A percentile compares a stretch with the other conserved stretches of the same genome.
These are phyloP conservation scores for Paramecium primaurelia DNA, from an alignment of 73 alveolate species.

Conservation along the genomic window DNA sequence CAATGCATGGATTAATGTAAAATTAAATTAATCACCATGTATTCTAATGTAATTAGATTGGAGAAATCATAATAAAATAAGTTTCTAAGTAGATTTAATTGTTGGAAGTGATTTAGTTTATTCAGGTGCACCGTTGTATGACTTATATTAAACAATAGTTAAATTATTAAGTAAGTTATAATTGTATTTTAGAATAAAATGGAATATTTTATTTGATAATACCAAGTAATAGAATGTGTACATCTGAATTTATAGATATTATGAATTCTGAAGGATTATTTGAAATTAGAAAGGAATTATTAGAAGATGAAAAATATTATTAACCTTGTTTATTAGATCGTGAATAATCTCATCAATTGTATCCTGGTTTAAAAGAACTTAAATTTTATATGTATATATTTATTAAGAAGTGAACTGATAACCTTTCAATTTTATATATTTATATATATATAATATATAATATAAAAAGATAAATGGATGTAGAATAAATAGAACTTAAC, in stretches of 20 bases:
- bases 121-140: conserved; percentile 8
- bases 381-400: conserved; percentile 8
- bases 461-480: not conserved
- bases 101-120: conserved; percentile 42
- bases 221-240: not conserved
- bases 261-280: not conserved
- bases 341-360: not conserved
- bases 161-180: not conserved
- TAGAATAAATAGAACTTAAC: not conserved
- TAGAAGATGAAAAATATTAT: conserved; percentile 17
- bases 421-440: not conserved
- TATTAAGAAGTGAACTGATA: not conserved
- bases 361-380: conserved; percentile 25
- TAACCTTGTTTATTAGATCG: not conserved
- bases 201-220: conserved; percentile 41
- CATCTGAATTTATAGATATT: not conserved
- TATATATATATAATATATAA: not conserved
- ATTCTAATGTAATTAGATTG: conserved; percentile 6
- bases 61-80: conserved; percentile 7
- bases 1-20: conserved; percentile 19
- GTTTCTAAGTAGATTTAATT: not conserved
- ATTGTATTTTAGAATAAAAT: not conserved
- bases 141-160: conserved; percentile 4
- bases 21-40: not conserved
- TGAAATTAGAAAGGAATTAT: not conserved